Evolutionary conservation across 1,284 basidiomycete genomes (phyloP), one percentile per base, ranked within the genome.

Genomic region (Coniferiporia weirii): DNA sequence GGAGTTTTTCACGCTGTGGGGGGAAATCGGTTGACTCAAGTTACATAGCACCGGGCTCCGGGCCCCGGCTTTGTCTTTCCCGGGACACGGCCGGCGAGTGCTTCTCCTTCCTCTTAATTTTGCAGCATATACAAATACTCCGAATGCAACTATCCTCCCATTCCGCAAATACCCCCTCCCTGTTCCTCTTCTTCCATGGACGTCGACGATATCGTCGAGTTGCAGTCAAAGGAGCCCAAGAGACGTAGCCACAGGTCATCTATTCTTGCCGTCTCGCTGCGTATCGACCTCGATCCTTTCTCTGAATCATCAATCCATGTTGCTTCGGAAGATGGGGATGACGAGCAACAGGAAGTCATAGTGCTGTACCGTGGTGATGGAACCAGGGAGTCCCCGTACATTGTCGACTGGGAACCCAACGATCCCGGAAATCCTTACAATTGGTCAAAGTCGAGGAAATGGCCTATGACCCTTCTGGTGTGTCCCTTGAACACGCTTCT

Each of bases 341-440:
- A 8, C 10, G 40, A 43, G 40, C 40, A 13, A 3, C 40, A 43
- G 40, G 3, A 43, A 8, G n/a, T 43, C n/a, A 7, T 43, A 43
- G 10, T 7, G 10, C 7, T 12, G 40, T 59, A 61, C 43, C 66
- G 72, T 3, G 81, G 81, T 15, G 68, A 64, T 17, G 82, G 81
- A 22, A 81, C 80, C 27, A 57, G 49, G 3, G 70, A 77, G 40
- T 77, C 82, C 63, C 82, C 83, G 19, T 83, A 75, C 63, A 66
- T 84, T 51, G 79, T 86, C 58, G 77, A 80, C 62, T 85, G 83
- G 83, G 73, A 79, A 36, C 65, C 73, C 0, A 72, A 77, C 52
- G 85, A 87, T 63, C 70, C 75, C 12, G 80, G 82, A 51, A 79
- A 86, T 65, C 86, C 86, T 1, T 84, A 83, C 71, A 85, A 83